Percentiles rank a stretch among this genome's conserved stretches.
Evolutionary conservation across 1,284 basidiomycete genomes (phyloP).

Genomic region (Baeospora myosura): DNA sequence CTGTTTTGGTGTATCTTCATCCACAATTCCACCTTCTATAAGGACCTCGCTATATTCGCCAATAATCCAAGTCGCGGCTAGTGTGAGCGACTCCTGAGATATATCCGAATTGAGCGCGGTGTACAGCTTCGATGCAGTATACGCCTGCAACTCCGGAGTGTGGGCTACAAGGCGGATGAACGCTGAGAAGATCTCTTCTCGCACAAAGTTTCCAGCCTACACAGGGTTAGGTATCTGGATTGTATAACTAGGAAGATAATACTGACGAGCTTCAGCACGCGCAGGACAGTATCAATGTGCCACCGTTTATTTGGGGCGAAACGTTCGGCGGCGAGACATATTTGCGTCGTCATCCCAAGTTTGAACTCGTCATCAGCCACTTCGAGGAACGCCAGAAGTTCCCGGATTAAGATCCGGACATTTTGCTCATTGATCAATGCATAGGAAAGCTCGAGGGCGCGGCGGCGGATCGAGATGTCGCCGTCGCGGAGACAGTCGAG

Average conservation of each 20-base stretch:
- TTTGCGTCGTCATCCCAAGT: constrained; percentile 94
- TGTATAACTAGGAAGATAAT: constrained; percentile 1
- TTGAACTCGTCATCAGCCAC: constrained; percentile 99
- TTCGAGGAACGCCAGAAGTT: constrained; percentile 93
- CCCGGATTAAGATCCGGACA: constrained; percentile 86
- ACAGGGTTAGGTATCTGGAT: constrained; percentile 1
- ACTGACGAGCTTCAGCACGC: constrained; percentile 85
- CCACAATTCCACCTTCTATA: constrained; percentile 82
- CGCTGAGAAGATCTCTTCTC: constrained; percentile 91
- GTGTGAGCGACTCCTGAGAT: constrained; percentile 91
- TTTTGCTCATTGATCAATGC: constrained; percentile 96
- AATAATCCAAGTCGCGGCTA: constrained; percentile 92
- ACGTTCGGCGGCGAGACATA: constrained; percentile 91
- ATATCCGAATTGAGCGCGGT: constrained; percentile 85
- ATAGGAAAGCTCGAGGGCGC: constrained; percentile 95
- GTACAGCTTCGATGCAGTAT: constrained; percentile 91
- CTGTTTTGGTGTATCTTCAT: constrained; percentile 74
- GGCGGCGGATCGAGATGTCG: constrained; percentile 95
- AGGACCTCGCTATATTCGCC: constrained; percentile 95
- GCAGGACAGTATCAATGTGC: constrained; percentile 97
- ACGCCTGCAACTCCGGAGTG: constrained; percentile 94
- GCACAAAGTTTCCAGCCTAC: constrained; percentile 96
- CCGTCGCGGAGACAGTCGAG: constrained; percentile 97
- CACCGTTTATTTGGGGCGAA: constrained; percentile 98
- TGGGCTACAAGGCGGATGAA: constrained; percentile 96